Conservation (phyloP, 768 basidiomycete species). For the Russula brevipes region DNA sequence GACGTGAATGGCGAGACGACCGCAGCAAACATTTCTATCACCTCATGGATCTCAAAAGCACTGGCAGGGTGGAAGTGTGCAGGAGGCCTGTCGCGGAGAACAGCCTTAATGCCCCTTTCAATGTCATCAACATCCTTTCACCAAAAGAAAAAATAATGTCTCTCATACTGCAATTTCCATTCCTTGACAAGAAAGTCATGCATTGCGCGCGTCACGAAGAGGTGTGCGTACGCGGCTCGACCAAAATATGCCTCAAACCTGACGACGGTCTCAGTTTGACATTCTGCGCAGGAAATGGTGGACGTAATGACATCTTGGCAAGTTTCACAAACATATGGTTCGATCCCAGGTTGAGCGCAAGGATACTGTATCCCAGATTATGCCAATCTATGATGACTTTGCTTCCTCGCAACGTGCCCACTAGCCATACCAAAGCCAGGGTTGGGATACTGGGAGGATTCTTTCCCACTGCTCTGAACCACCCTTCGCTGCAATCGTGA, state of each 20-base stretch:
- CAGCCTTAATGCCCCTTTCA: slow-evolving; percentile 65
- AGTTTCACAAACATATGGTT: slow-evolving; percentile 65
- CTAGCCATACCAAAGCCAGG: slow-evolving; percentile 76
- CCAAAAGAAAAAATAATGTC: neutral
- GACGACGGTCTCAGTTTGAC: neutral
- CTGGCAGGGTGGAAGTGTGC: slow-evolving; percentile 70
- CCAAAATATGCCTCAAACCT: slow-evolving; percentile 89
- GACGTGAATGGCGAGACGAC: slow-evolving; percentile 16
- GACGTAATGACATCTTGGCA: slow-evolving; percentile 58
- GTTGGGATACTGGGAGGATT: slow-evolving; percentile 98
- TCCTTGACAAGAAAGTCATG: slow-evolving; percentile 57
- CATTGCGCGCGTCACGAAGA: slow-evolving; percentile 94
- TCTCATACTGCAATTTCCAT: slow-evolving; percentile 71
- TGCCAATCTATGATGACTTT: slow-evolving; percentile 99
- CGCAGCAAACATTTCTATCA: slow-evolving; percentile 29
- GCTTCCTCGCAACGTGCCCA: slow-evolving; percentile 59
- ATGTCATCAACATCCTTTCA: too few relatives aligned
- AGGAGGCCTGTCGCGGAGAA: slow-evolving; percentile 90
- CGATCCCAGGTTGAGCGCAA: slow-evolving; percentile 73
- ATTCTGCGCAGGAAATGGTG: slow-evolving; percentile 3
- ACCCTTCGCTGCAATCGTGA: neutral
- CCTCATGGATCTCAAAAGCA: slow-evolving; percentile 72
- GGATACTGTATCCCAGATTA: slow-evolving; percentile 91
- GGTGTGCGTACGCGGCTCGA: slow-evolving; percentile 72
- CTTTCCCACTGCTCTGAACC: slow-evolving; percentile 38